Percentiles rank a stretch among this genome's conserved stretches.
Conservation (phyloP, 2,329 filamentous ascomycete species). For the Penicillium verrucosum region DNA sequence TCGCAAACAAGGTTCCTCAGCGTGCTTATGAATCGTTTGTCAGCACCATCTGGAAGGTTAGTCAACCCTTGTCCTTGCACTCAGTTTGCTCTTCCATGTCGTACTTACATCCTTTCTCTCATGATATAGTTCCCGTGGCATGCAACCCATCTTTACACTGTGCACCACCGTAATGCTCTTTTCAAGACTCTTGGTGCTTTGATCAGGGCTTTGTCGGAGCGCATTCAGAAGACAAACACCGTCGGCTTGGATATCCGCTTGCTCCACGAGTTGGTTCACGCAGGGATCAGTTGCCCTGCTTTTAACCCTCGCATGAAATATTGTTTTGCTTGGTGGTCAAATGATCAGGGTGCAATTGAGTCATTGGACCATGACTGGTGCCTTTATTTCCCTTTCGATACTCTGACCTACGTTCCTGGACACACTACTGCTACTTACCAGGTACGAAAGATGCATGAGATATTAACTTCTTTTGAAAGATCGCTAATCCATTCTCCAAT, state of each 20-base stretch:
- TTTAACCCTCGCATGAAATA: slow-evolving; percentile 47
- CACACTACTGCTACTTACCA: slow-evolving; percentile 21
- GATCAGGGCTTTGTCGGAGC: slow-evolving; percentile 67
- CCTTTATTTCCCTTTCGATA: slow-evolving; percentile 40
- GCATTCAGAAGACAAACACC: slow-evolving; percentile 47
- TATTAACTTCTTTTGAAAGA: not conserved
- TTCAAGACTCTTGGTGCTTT: slow-evolving; percentile 50
- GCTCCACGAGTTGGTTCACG: slow-evolving; percentile 38
- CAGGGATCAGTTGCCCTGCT: slow-evolving; percentile 41
- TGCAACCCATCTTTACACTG: slow-evolving; percentile 43
- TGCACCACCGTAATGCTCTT: slow-evolving; percentile 47
- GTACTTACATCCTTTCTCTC: slow-evolving; percentile 4
- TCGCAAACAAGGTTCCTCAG: slow-evolving; percentile 49
- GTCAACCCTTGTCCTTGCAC: not conserved
- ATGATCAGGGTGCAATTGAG: not conserved
- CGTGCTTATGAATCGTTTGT: slow-evolving; percentile 54
- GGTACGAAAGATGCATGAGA: slow-evolving; percentile 22
- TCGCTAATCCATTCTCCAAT: slow-evolving; percentile 1
- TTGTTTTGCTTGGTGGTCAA: slow-evolving; percentile 14
- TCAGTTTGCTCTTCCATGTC: not conserved
- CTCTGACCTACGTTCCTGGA: slow-evolving; percentile 27
- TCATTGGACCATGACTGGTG: not conserved
- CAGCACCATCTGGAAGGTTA: slow-evolving; percentile 51
- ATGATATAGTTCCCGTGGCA: slow-evolving; percentile 51
- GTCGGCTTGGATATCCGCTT: slow-evolving; percentile 42